Conservation (phyloP, 2,329 filamentous ascomycete species). For the Hymenoscyphus occultus region DNA sequence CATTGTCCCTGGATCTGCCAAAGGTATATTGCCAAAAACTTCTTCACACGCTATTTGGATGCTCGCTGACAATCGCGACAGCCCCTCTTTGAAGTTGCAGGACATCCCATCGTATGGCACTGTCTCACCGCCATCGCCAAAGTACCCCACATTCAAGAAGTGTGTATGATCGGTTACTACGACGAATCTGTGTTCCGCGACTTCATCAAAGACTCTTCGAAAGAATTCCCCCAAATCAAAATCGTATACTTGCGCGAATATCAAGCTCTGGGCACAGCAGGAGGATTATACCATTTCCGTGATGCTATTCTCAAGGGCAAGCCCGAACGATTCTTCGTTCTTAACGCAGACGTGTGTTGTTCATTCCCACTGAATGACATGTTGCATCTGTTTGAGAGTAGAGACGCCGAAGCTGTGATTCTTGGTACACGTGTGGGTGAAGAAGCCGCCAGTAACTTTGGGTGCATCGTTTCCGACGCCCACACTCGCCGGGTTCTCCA, state of each 20-base stretch:
- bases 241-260: slow-evolving; percentile 98
- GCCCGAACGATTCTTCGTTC: slow-evolving; percentile 92
- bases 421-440: slow-evolving; percentile 87
- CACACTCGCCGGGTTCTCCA: slow-evolving; percentile 95
- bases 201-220: slow-evolving; percentile 89
- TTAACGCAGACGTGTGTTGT: slow-evolving; percentile 98
- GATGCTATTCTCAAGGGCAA: slow-evolving; percentile 96
- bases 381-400: slow-evolving; percentile 90
- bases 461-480: slow-evolving; percentile 92
- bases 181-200: slow-evolving; percentile 96
- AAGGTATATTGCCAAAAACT: slow-evolving; percentile 58
- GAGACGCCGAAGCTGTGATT: slow-evolving; percentile 94
- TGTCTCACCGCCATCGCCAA: slow-evolving; percentile 89
- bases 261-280: slow-evolving; percentile 90
- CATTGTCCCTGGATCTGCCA: slow-evolving; percentile 90
- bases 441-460: slow-evolving; percentile 92
- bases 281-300: slow-evolving; percentile 97
- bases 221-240: slow-evolving; percentile 80
- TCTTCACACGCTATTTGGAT: slow-evolving; percentile 19
- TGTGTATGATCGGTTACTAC: slow-evolving; percentile 98
- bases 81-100: slow-evolving; percentile 97
- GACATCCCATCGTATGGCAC: slow-evolving; percentile 98
- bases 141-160: slow-evolving; percentile 89
- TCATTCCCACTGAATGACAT: slow-evolving; percentile 95
- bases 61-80: slow-evolving; percentile 38